These are phyloP conservation scores for Amanita thiersii DNA, from an alignment of 768 basidiomycete genomes.

Conservation along the genomic window DNA sequence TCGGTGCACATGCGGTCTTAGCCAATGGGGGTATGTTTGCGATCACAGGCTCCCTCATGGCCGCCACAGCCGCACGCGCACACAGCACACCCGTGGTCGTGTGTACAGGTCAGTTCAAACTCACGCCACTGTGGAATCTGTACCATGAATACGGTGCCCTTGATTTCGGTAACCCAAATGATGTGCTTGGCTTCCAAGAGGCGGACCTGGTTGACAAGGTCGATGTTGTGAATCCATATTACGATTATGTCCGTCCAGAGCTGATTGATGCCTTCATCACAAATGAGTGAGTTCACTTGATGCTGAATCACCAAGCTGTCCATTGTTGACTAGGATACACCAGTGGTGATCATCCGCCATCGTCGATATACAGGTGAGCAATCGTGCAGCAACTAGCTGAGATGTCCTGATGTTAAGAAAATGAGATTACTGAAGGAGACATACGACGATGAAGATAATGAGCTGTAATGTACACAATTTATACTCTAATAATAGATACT, in stretches of 20 bases:
- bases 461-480: constrained; percentile 40
- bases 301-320: neutral
- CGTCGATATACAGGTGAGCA: constrained; percentile 80
- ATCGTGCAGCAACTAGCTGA: neutral
- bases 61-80: constrained; percentile 78
- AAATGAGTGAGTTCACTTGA: constrained; percentile 74
- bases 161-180: constrained; percentile 64
- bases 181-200: constrained; percentile 67
- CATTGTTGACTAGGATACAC: constrained; percentile 9
- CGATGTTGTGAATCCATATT: constrained; percentile 93
- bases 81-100: constrained; percentile 92
- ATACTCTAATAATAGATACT: constrained; percentile 12
- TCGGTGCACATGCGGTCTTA: constrained; percentile 92
- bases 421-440: constrained; percentile 81
- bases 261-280: constrained; percentile 91
- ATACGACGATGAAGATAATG: constrained; percentile 91
- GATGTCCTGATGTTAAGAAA: constrained; percentile 10
- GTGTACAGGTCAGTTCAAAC: constrained; percentile 93
- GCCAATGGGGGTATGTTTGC: constrained; percentile 97
- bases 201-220: constrained; percentile 78
- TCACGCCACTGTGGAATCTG: constrained; percentile 86
- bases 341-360: constrained; percentile 95
- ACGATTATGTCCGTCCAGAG: constrained; percentile 91
- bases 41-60: constrained; percentile 75
- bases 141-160: constrained; percentile 81